Percentiles rank a stretch among this genome's conserved stretches.
phyloP scores from a whole-genome alignment of 2,329 filamentous ascomycete species.

The Didymellaceae sp. region DNA sequence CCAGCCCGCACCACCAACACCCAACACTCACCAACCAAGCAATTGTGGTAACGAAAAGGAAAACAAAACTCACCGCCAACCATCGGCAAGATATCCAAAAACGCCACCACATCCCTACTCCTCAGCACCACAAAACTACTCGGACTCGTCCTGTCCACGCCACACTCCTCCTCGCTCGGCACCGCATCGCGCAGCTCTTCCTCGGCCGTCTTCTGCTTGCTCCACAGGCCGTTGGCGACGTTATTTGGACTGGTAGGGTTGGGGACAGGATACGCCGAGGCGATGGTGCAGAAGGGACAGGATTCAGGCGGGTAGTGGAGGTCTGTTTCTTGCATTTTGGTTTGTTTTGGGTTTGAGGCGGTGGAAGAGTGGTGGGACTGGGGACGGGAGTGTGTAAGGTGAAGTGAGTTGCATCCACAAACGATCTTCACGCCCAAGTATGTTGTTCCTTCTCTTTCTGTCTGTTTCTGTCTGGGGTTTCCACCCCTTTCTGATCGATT shows the following conservation, averaged over 20 bases:
- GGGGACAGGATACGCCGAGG: constrained; percentile 55
- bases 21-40: neutral
- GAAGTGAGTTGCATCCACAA: too few species aligned
- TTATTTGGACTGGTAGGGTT: too few species aligned
- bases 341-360: too few species aligned
- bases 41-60: neutral
- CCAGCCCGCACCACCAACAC: neutral
- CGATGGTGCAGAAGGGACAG: constrained; percentile 67
- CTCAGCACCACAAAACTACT: constrained; percentile 72
- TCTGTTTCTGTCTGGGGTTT: too few species aligned
- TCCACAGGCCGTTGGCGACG: constrained; percentile 14
- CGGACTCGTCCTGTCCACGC: constrained; percentile 43
- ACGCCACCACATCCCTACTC: constrained; percentile 78
- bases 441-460: too few species aligned
- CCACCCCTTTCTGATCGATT: too few species aligned
- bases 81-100: constrained; percentile 92
- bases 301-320: constrained; percentile 50
- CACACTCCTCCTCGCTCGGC: constrained; percentile 33
- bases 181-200: constrained; percentile 28
- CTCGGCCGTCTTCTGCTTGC: constrained; percentile 1
- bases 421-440: too few species aligned
- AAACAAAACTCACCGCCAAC: constrained; percentile 62
- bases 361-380: too few species aligned
- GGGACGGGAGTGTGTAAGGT: too few species aligned
- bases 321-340: constrained; percentile 39